Base-by-base conservation (phyloP, 2,329 filamentous ascomycete species). In the Nakataea oryzae region DNA sequence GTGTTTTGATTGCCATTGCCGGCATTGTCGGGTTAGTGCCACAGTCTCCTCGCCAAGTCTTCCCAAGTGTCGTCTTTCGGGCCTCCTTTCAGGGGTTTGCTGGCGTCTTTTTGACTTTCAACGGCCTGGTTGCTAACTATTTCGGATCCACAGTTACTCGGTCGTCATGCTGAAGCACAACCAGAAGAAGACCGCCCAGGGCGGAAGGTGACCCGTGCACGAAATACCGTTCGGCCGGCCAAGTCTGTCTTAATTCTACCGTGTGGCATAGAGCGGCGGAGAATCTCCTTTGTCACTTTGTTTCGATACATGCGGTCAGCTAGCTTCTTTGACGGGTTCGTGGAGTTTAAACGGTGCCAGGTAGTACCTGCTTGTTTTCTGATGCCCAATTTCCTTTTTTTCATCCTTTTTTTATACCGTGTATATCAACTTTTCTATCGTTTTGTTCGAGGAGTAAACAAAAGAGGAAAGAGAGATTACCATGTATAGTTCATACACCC, bases 1-100 rank as follows among this genome's bases (percentile, higher is more conserved):
- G 83, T 28, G 80, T 86, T 41, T 70, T 83, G 7, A 70, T 84
- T 64, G 84, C 83, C 7, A 74, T 86, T 59, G 78, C 76, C 29
- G 84, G 83, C 56, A 85, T 86, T 60, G 76, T 85, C 59, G 73
- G 75, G 81, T 86, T 74, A 73, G 81, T 76, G 12, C 11, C 28
- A 26, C 27, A 4, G 17, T 3, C 7, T 28, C 34, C 27, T n/a
- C 21, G 54, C n/a, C 41, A n/a, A 50, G 41, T 17, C 41, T n/a
- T 50, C 17, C 6, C 21, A n/a, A 9, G 21, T 50, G 41, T 50
- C 21, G 41, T 50, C 41, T 17, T 50, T n/a, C 21, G 8, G 13
- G 24, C 21, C 7, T n/a, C 41, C 41, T 9, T 6, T 11, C 11
- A 17, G 24, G 41, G 41, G 41, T 17, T 3, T 50, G 7, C 21